phyloP scores from a whole-genome alignment of 1,284 basidiomycete genomes.

The Trametes versicolor region DNA sequence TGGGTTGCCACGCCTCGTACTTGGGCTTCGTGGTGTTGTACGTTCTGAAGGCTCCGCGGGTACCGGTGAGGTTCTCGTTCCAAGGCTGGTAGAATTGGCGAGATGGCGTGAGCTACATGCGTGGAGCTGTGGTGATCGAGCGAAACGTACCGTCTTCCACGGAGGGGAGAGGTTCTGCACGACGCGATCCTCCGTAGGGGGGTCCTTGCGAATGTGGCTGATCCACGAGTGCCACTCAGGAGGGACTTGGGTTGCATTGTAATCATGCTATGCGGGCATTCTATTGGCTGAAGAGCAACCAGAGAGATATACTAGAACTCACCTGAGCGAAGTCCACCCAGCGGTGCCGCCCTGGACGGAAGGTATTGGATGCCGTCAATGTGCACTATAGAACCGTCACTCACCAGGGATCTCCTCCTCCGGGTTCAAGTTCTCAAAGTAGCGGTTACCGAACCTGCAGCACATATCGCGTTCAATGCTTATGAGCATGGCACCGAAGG shows the following conservation, averaged over 20 bases:
- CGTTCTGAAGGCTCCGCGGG: constrained; percentile 85
- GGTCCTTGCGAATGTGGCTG: constrained; percentile 85
- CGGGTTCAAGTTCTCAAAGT: constrained; percentile 89
- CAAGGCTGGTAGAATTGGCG: constrained; percentile 61
- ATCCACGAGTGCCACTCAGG: constrained; percentile 97
- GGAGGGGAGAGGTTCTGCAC: constrained; percentile 74
- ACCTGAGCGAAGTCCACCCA: constrained; percentile 95
- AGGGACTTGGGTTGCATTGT: constrained; percentile 90
- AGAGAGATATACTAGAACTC: constrained; percentile 27
- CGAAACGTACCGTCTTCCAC: constrained; percentile 82
- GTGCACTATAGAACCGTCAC: constrained; percentile 34
- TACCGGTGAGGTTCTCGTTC: constrained; percentile 91
- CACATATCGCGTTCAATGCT: not conserved
- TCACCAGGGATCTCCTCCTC: constrained; percentile 88
- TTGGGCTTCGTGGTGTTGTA: constrained; percentile 91
- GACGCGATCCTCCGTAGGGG: constrained; percentile 80
- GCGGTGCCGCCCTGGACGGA: constrained; percentile 89
- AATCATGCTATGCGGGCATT: constrained; percentile 69
- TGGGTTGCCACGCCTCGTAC: constrained; percentile 86
- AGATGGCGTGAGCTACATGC: constrained; percentile 7
- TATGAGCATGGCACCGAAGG: constrained; percentile 11
- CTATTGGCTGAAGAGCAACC: not conserved
- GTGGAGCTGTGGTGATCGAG: constrained; percentile 8
- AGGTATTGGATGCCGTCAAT: not conserved
- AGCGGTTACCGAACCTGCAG: constrained; percentile 86